Base-by-base conservation (phyloP, 441 rosid species). In the Eutrema salsugineum region DNA sequence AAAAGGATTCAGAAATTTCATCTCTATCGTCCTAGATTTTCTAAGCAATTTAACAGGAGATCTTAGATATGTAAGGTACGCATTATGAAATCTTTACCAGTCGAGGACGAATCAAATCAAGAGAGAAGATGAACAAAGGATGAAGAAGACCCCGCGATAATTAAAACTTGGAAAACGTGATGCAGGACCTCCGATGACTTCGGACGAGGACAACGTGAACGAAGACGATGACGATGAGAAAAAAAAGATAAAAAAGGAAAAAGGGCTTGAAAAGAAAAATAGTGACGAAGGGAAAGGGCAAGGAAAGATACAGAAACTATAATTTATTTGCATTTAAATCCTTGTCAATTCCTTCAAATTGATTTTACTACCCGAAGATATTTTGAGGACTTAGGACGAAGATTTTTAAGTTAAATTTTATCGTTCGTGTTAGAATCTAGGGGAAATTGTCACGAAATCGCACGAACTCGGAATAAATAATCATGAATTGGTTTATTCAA, bases 171-270 rank as follows among this genome's bases (percentile, higher is more conserved):
- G 57, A n/a, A 38, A 55, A 28, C 32, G 43, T 50, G 55, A 56
- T 20, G 47, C 15, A 69, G 20, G 55, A 70, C 63, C 76, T 71
- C 59, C 69, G 80, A 66, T 71, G 80, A 77, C 72, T 77, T 77
- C 38, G 63, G 33, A 33, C 24, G 36, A 57, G 66, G 58, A 35
- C 57, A 48, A 60, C 62, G 73, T 49, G 72, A 51, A 48, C 27
- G 27, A 47, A n/a, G n/a, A n/a, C n/a, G 70, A 59, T 53, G 77
- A 71, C 28, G 80, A 77, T 35, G 73, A 66, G 28, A 27, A n/a
- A 30, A 11, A 49, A 3, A 3, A 5, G 11, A 24, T n/a, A 54
- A 19, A 17, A 17, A 32, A n/a, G 8, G 20, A 17, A 39, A 39
- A 15, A 19, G 27, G 27, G 27, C 27, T 24, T 24, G 27, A 14